Percentiles rank a stretch among this genome's conserved stretches.
phyloP scores from a whole-genome alignment of 345 rosid genomes.

The Gossypium mustelinum region DNA sequence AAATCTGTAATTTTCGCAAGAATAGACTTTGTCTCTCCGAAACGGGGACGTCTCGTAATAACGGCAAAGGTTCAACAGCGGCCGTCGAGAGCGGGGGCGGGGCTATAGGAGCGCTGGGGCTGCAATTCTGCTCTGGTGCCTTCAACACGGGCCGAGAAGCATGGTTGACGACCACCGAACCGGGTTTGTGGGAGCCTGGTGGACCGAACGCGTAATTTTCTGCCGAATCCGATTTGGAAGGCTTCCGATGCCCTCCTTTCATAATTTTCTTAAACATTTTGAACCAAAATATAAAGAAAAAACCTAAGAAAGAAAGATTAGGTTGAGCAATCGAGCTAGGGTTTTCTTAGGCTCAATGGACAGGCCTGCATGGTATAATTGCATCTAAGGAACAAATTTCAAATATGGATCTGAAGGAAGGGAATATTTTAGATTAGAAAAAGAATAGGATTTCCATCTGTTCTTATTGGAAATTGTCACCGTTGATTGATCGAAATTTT shows the following conservation, averaged over 20 bases:
- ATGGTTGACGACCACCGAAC: constrained; percentile 59
- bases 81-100: constrained; percentile 54
- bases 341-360: constrained; percentile 16
- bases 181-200: constrained; percentile 33
- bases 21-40: constrained; percentile 59
- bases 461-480: not conserved
- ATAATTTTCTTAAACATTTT: constrained; percentile 81
- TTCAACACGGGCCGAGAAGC: constrained; percentile 45
- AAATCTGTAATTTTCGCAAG: constrained; percentile 64
- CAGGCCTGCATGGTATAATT: constrained; percentile 25
- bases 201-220: constrained; percentile 41
- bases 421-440: not conserved
- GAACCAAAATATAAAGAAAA: constrained; percentile 10
- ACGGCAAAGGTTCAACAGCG: constrained; percentile 63
- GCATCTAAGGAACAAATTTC: not conserved
- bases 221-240: constrained; percentile 53
- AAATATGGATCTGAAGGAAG: constrained; percentile 24
- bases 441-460: constrained; percentile 5
- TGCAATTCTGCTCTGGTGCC: constrained; percentile 5
- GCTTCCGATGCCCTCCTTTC: constrained; percentile 67
- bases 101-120: constrained; percentile 17
- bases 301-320: not conserved
- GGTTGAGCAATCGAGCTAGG: not conserved
- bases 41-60: constrained; percentile 53
- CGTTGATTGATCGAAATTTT: constrained; percentile 2